phyloP scores from a whole-genome alignment of 2,329 filamentous ascomycete species.

The Sphaerulina vaccinii region DNA sequence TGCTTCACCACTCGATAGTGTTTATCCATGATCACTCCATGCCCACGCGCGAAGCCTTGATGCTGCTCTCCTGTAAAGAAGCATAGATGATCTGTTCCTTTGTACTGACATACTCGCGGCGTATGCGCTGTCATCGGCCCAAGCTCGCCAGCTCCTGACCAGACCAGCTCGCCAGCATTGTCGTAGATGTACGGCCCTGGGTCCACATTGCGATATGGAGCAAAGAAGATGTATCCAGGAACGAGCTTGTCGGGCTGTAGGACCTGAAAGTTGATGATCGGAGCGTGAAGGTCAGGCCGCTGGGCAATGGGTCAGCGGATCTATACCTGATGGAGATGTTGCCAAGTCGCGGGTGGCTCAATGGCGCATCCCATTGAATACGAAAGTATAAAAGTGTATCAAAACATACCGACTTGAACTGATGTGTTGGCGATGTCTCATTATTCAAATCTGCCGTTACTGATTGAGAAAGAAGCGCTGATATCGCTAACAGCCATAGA shows the following conservation, averaged over 20 bases:
- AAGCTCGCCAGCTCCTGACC: constrained; percentile 50
- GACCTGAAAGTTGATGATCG: constrained; percentile 37
- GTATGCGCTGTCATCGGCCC: constrained; percentile 52
- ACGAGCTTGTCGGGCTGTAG: constrained; percentile 38
- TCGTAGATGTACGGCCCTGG: constrained; percentile 55
- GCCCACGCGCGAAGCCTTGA: constrained; percentile 52
- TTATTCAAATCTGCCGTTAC: constrained; percentile 33
- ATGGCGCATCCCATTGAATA: background rate
- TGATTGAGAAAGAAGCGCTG: background rate
- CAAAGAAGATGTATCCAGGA: constrained; percentile 53
- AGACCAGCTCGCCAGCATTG: constrained; percentile 51
- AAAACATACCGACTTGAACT: constrained; percentile 38
- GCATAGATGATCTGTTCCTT: constrained; percentile 51
- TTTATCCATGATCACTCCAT: constrained; percentile 54
- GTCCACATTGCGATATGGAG: constrained; percentile 51
- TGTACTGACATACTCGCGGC: constrained; percentile 51
- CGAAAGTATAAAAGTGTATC: background rate
- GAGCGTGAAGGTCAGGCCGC: constrained; percentile 43
- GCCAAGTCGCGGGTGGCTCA: background rate
- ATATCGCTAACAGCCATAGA: background rate
- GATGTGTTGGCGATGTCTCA: constrained; percentile 37
- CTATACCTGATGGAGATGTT: background rate
- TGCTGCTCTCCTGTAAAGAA: constrained; percentile 54
- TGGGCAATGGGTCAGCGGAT: constrained; percentile 20
- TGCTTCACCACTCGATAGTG: constrained; percentile 51